Evolutionary conservation across 441 rosid species (phyloP).

Genomic region (Aquilaria agallochum): DNA sequence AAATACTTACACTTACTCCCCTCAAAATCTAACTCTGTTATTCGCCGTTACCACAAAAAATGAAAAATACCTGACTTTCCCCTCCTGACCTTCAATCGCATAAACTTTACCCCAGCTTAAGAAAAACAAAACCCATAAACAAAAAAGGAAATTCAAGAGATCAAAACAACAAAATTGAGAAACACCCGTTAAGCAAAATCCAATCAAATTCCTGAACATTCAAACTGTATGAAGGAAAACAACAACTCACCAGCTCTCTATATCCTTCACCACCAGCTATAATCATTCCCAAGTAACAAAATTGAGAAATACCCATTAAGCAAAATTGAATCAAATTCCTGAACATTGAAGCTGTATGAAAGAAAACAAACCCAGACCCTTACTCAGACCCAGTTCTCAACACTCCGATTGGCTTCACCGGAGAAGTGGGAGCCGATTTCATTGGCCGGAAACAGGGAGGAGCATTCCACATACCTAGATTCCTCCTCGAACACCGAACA

Average conservation of each 20-base stretch:
- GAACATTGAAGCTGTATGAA: slow-evolving; percentile 3
- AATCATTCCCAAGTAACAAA: slow-evolving; percentile 10
- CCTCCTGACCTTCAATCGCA: no score
- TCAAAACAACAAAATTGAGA: slow-evolving; percentile 14
- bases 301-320: slow-evolving; percentile 10
- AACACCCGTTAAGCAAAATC: slow-evolving; percentile 1
- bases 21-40: no score
- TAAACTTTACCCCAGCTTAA: no score
- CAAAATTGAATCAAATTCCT: background rate
- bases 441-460: slow-evolving; percentile 85
- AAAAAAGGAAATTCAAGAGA: no score
- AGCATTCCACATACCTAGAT: slow-evolving; percentile 59
- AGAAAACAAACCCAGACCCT: slow-evolving; percentile 3
- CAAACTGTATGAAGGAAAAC: slow-evolving; percentile 1
- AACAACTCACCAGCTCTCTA: slow-evolving; percentile 32
- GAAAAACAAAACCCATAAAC: no score
- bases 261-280: slow-evolving; percentile 87
- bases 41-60: no score
- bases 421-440: slow-evolving; percentile 90
- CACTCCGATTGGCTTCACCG: slow-evolving; percentile 75
- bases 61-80: no score
- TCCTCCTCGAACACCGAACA: no score
- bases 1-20: no score
- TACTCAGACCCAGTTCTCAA: slow-evolving; percentile 78
- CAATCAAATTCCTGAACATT: background rate